Evolutionary conservation across 306 rosid genomes (phyloP), one percentile per base, ranked within the genome.

Genomic region (Castanea crenata): DNA sequence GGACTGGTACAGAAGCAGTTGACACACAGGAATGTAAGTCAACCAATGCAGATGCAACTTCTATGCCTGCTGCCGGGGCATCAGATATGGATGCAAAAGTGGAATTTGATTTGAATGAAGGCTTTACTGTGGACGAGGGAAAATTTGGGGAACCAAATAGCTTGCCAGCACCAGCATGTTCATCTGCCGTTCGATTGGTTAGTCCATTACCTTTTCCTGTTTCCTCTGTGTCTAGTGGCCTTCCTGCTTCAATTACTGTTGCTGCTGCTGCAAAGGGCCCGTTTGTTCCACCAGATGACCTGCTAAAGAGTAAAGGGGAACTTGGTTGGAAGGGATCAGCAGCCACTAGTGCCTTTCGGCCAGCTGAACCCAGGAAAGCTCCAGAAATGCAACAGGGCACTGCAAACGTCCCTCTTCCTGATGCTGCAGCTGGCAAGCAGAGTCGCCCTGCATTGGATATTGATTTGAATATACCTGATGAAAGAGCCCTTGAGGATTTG

Each of bases 271-370:
- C 98, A 67, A 93, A 96, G 78, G 98, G 99, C 13, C 88, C 96
- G 0, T 87, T 93, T 85, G 65, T 90, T 76, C 97, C 71, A 18
- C 98, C 97, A 18, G 97, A 93, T 56, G 89, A 88, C 84, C 89
- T 84, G 4, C 74, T 91, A 86, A 87, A 88, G 73, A 88, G 78
- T 69, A 96, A 85, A 71, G 90, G 87, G 74, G 97, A 90, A 78
- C 94, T 89, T 80, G 98, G 98, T 73, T 96, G 98, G 99, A 95
- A 93, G 83, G 99, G 99, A 10, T 91, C 99, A 13, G 97, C 99
- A 69, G 97, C 96, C 69, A 96, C 97, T 38, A 96, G 99, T 82
- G 99, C 99, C 71, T 93, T 96, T 79, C 90, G 98, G 15, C 96
- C 97, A 12, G 98, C 99, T 20, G 99, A 96, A 80, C 99, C 96